Base-by-base conservation (phyloP, 352 stramenopile species). In the Globisporangium cystogenes region DNA sequence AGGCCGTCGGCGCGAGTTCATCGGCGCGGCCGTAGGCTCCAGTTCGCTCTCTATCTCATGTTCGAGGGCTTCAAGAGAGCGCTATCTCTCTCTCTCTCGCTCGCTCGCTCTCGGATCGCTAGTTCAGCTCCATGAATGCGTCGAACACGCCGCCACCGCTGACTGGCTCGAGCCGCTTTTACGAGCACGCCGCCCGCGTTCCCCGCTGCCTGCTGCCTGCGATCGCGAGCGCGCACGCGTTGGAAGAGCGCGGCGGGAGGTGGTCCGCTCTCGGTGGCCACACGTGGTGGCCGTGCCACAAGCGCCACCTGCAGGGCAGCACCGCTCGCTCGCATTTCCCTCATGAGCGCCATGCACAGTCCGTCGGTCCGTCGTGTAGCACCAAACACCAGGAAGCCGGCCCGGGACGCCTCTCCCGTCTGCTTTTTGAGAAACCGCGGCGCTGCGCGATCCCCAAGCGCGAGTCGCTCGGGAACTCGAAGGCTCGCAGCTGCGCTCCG, bases 401-500 rank as follows among this genome's bases (percentile, higher is more conserved):
- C 20, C 20, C 40, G 5, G 7, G 40, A 16, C 18, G 40, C 20
- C 40, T 45, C 40, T 45, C 40, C 40, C 40, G 40, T 45, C 40
- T 45, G 40, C 20, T 45, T 45, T 45, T 45, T 12, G 40, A 21
- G 40, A 45, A 45, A 27, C n/a, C n/a, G 20, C 40, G 40, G n/a
- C 40, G 40, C 40, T 7, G 12, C 14, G 40, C 40, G 40, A 45
- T 45, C 20, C 40, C 26, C 39, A 5, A 44, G 26, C 24, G 10
- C 39, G 10, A n/a, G n/a, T n/a, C n/a, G n/a, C n/a, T n/a, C n/a
- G n/a, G n/a, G n/a, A n/a, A n/a, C 7, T n/a, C n/a, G n/a, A 16
- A 11, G 39, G 18, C 11, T 11, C 40, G n/a, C 40, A 45, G 40
- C 40, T 45, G 40, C 40, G n/a, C 40, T n/a, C n/a, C 36, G 27